These are phyloP conservation scores for Lecanoromycetidae sp. DNA, from an alignment of 2,329 filamentous ascomycete species.

Conservation along the genomic window DNA sequence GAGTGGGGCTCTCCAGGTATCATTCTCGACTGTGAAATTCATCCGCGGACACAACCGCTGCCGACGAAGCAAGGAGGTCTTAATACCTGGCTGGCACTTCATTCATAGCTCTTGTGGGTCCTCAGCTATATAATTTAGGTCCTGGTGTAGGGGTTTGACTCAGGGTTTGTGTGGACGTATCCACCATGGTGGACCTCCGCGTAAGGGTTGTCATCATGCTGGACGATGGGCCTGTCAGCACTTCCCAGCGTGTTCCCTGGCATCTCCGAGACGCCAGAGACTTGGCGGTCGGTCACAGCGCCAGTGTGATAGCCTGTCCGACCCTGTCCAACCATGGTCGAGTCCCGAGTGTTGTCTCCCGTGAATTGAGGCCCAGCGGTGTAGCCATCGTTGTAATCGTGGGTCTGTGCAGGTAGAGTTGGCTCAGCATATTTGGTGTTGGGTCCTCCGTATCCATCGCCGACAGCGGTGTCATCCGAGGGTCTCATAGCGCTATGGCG, in stretches of 20 bases:
- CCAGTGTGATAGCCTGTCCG: background rate
- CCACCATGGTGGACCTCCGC: conserved; percentile 13
- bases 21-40: too few relatives aligned
- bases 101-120: too few relatives aligned
- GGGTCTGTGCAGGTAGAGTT: background rate
- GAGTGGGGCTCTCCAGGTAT: too few relatives aligned
- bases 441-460: conserved; percentile 23
- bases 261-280: conserved; percentile 3
- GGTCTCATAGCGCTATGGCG: conserved; percentile 41
- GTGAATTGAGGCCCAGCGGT: too few relatives aligned
- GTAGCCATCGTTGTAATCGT: background rate
- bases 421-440: conserved; percentile 11
- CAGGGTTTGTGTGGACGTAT: conserved; percentile 2
- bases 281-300: background rate
- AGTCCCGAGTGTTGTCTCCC: too few relatives aligned
- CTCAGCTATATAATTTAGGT: too few relatives aligned
- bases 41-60: too few relatives aligned
- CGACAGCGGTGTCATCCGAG: conserved; percentile 37
- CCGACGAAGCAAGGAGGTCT: too few relatives aligned
- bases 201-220: conserved; percentile 13
- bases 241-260: background rate
- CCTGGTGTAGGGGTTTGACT: background rate
- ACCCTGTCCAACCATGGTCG: too few relatives aligned
- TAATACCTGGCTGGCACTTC: too few relatives aligned
- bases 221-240: background rate